Evolutionary conservation across 2,329 filamentous ascomycete species (phyloP).

Genomic region (Seiridium cupressi): DNA sequence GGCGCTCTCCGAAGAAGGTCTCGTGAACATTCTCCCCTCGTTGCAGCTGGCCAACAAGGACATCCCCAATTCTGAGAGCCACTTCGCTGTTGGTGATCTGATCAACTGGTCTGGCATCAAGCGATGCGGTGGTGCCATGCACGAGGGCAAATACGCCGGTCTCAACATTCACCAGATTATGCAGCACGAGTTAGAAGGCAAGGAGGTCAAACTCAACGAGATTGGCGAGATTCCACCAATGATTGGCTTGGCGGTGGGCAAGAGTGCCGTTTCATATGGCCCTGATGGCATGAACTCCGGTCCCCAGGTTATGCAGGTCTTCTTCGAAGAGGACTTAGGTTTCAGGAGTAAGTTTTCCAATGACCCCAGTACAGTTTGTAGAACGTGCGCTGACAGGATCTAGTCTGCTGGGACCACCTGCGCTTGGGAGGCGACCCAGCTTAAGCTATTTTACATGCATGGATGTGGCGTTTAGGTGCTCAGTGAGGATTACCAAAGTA

Average conservation of each 20-base stretch:
- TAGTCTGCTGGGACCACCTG: constrained; percentile 30
- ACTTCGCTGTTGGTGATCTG: constrained; percentile 71
- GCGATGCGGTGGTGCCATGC: constrained; percentile 73
- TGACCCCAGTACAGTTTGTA: neutral
- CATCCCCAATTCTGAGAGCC: constrained; percentile 55
- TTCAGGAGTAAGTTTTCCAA: constrained; percentile 52
- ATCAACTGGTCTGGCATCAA: constrained; percentile 76
- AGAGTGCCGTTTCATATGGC: constrained; percentile 64
- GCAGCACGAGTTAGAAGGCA: constrained; percentile 36
- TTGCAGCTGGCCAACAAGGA: constrained; percentile 41
- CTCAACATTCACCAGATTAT: constrained; percentile 67
- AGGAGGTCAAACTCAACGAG: constrained; percentile 42
- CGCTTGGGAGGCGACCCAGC: constrained; percentile 23
- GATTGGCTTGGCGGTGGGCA: constrained; percentile 71
- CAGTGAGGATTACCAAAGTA: neutral
- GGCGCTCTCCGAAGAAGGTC: constrained; percentile 61
- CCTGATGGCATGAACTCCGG: constrained; percentile 58
- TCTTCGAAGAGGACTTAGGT: constrained; percentile 69
- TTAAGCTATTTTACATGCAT: constrained; percentile 9
- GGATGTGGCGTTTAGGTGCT: neutral
- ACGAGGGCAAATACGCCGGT: constrained; percentile 66
- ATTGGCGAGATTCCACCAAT: constrained; percentile 58
- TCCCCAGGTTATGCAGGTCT: constrained; percentile 59
- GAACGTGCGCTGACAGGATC: constrained; percentile 8
- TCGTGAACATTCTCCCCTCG: constrained; percentile 60